Percentiles rank a stretch among this genome's conserved stretches.
These are phyloP conservation scores for Chytriomyces sp. DNA, from an alignment of 192 early-diverging fungal species.

Conservation along the genomic window DNA sequence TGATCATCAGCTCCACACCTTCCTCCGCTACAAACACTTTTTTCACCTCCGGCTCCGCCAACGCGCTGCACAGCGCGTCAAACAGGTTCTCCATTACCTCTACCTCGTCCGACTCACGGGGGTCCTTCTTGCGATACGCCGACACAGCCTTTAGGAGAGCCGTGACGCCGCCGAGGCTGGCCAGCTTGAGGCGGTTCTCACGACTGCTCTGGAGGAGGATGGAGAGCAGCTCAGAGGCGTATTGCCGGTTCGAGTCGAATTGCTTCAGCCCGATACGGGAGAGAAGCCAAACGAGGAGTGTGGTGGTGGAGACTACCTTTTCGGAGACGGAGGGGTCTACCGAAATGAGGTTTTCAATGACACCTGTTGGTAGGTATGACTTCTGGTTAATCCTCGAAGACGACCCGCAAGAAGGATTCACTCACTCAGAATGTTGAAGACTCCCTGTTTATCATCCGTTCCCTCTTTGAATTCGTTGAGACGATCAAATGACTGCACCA, in stretches of 20 bases:
- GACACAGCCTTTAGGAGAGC: slow-evolving; percentile 70
- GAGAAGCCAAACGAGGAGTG: slow-evolving; percentile 76
- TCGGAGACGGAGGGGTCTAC: slow-evolving; percentile 71
- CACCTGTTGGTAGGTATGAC: slow-evolving; percentile 37
- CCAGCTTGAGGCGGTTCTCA: slow-evolving; percentile 34
- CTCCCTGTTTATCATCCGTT: slow-evolving; percentile 79
- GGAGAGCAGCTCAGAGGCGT: slow-evolving; percentile 81
- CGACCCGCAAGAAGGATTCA: no score
- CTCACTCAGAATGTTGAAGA: slow-evolving; percentile 82
- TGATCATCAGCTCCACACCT: slow-evolving; percentile 88
- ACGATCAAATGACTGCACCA: slow-evolving; percentile 79
- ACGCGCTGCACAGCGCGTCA: slow-evolving; percentile 73
- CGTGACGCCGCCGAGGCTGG: slow-evolving; percentile 63
- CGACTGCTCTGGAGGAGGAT: slow-evolving; percentile 71
- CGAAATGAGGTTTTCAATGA: slow-evolving; percentile 85
- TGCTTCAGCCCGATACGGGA: slow-evolving; percentile 60
- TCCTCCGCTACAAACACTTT: slow-evolving; percentile 75
- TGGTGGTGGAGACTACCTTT: slow-evolving; percentile 62
- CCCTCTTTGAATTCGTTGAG: slow-evolving; percentile 69
- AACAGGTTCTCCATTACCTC: slow-evolving; percentile 95
- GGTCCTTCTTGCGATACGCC: slow-evolving; percentile 68
- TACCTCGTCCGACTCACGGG: slow-evolving; percentile 78
- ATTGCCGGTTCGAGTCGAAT: slow-evolving; percentile 85
- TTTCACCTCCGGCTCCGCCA: slow-evolving; percentile 73
- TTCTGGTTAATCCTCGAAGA: no score